Evolutionary conservation across 2,329 filamentous ascomycete species (phyloP).

Genomic region (Aspergillus sp.): DNA sequence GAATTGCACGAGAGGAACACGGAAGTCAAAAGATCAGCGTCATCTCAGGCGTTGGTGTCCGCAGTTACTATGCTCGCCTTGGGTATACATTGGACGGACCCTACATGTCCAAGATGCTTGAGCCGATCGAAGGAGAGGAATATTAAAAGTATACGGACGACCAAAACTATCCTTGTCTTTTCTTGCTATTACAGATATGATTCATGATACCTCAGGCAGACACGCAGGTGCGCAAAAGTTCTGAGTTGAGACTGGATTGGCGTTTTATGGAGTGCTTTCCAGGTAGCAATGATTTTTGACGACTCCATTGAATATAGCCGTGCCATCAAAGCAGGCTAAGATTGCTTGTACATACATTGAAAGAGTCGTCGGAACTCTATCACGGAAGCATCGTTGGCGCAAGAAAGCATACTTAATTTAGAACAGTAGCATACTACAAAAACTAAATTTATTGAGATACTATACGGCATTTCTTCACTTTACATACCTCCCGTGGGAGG

Average conservation of each 20-base stretch:
- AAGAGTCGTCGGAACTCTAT: not conserved
- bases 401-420: not conserved
- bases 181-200: constrained; percentile 10
- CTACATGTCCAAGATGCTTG: constrained; percentile 63
- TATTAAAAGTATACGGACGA: constrained; percentile 10
- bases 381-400: not conserved
- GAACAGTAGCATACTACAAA: not conserved
- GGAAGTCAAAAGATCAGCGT: constrained; percentile 92
- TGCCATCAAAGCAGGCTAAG: not conserved
- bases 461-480: not conserved
- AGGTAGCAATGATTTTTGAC: not conserved
- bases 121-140: constrained; percentile 41
- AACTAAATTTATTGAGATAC: not conserved
- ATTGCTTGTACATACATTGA: not conserved
- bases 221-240: not conserved
- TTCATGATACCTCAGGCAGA: constrained; percentile 7
- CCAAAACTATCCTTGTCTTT: not conserved
- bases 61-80: constrained; percentile 90
- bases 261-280: not conserved
- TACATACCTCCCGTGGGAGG: not conserved
- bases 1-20: constrained; percentile 92
- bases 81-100: constrained; percentile 93
- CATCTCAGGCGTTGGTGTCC: constrained; percentile 94
- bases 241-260: not conserved
- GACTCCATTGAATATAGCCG: not conserved